phyloP scores from a whole-genome alignment of 257 asterid species.

The Jacaranda mimosifolia region DNA sequence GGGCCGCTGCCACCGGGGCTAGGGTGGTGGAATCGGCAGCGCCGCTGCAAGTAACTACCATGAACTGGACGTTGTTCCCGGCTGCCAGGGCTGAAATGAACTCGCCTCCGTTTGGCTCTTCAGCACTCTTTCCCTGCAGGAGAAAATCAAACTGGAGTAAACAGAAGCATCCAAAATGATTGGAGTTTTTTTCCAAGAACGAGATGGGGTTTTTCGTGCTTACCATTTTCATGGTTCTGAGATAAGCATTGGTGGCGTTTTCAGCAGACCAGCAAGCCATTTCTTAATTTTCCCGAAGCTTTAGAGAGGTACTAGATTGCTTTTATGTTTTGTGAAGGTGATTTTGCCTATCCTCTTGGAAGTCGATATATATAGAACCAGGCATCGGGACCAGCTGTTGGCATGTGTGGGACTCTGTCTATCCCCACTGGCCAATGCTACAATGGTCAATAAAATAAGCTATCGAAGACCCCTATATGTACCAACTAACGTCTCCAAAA shows the following conservation, averaged over 20 bases:
- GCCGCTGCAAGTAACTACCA: conserved; percentile 66
- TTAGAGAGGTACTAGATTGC: conserved; percentile 28
- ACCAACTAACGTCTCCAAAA: conserved; percentile 20
- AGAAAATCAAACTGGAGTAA: not conserved
- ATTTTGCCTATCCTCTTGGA: conserved; percentile 24
- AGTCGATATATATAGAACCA: conserved; percentile 31
- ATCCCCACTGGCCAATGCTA: conserved; percentile 59
- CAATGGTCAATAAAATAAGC: conserved; percentile 35
- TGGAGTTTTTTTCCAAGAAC: not conserved
- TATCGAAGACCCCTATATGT: conserved; percentile 3
- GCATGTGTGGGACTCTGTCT: conserved; percentile 54
- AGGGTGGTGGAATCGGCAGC: conserved; percentile 67
- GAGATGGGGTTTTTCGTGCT: conserved; percentile 27
- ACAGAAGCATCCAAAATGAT: not conserved
- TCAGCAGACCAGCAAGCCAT: conserved; percentile 95
- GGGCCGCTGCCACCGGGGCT: conserved; percentile 81
- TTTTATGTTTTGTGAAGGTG: conserved; percentile 29
- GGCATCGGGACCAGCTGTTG: conserved; percentile 44
- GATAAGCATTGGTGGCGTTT: conserved; percentile 88
- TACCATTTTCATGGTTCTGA: conserved; percentile 82
- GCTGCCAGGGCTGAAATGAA: conserved; percentile 93
- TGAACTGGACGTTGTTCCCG: conserved; percentile 75
- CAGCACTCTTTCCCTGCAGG: conserved; percentile 61
- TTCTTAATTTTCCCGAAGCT: conserved; percentile 16
- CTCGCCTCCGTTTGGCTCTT: conserved; percentile 79